Percentiles rank a stretch among this genome's conserved stretches.
Conservation (phyloP, 768 basidiomycete genomes). For the Clitopilus passeckerianus region DNA sequence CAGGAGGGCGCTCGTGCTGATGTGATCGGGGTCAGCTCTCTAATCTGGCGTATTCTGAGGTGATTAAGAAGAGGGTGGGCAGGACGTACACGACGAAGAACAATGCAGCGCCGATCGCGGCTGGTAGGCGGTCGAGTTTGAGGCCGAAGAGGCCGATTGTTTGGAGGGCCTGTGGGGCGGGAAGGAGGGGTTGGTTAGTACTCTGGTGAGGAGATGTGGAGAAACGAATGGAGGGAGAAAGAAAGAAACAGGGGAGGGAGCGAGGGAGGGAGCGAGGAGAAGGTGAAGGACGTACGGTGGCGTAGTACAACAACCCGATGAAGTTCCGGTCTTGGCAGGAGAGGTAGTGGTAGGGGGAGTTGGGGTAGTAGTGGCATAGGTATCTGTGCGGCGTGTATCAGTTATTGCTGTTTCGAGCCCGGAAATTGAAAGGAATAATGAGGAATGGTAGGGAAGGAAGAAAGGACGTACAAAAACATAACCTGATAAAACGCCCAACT, state of each 20-base stretch:
- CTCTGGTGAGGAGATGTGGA: too few species aligned
- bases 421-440: too few species aligned
- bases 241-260: too few species aligned
- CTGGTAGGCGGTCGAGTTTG: conserved; percentile 60
- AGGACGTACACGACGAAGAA: conserved; percentile 52
- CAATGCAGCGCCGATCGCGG: conserved; percentile 46
- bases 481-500: conserved; percentile 28
- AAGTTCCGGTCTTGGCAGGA: conserved; percentile 40
- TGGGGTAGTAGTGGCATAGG: conserved; percentile 36
- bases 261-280: too few species aligned
- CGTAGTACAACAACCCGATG: conserved; percentile 42
- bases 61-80: too few species aligned
- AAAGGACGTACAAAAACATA: not conserved
- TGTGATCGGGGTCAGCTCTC: too few species aligned
- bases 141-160: conserved; percentile 71
- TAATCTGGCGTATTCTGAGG: too few species aligned
- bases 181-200: too few species aligned
- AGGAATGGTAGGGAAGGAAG: too few species aligned
- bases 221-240: too few species aligned
- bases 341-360: conserved; percentile 15
- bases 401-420: too few species aligned
- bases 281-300: too few species aligned
- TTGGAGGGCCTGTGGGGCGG: conserved; percentile 48
- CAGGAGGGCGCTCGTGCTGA: conserved; percentile 33
- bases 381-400: conserved; percentile 5